Base-by-base conservation (phyloP, 1,139 yeast species). In the Yamadazyma triangularis region DNA sequence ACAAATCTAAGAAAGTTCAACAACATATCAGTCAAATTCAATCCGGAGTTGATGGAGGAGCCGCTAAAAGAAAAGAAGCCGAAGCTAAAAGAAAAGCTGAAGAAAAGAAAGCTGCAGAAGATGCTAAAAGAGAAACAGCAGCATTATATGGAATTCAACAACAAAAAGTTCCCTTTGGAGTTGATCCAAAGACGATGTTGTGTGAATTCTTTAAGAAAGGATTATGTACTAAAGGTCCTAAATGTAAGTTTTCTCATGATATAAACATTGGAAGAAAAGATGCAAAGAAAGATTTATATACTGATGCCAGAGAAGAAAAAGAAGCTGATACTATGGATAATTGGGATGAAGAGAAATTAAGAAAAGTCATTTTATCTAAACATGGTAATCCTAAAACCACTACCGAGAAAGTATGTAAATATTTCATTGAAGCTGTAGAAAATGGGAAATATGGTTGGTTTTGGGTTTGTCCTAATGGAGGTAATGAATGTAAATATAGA, bases 361-460 rank as follows among this genome's bases (percentile, higher is more conserved):
- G 95, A 54, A 73, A 73, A 25, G 98, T 91, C 39, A 84, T 91
- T 51, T 39, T 73, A 45, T 87, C 96, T 33, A 93, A 91, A 63
- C 96, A 88, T 50, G 97, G 98, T 34, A 91, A 91, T 57, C 91
- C 83, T 31, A 78, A 80, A 56, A 88, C 96, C 10, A 88, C 97
- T 16, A 93, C 99, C 2, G 97, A 91, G 42, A 93, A 75, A 44
- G 88, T 93, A 28, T 93, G 99, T 73, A 91, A 89, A 58, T 79
- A 60, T 59, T 93, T 93, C 63, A 85, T 91, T 47, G 96, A 88
- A 39, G 98, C 98, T 0, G 97, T 93, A 39, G 98, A 93, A 54
- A 88, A 88, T 52, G 93, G 94, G 35, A 89, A 91, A 56, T 91
- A 93, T 55, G 98, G 99, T 48, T 91, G 98, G 98, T 89, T 91